phyloP scores from a whole-genome alignment of 495 filamentous ascomycete species.

The Staphylotrichum longicolle region DNA sequence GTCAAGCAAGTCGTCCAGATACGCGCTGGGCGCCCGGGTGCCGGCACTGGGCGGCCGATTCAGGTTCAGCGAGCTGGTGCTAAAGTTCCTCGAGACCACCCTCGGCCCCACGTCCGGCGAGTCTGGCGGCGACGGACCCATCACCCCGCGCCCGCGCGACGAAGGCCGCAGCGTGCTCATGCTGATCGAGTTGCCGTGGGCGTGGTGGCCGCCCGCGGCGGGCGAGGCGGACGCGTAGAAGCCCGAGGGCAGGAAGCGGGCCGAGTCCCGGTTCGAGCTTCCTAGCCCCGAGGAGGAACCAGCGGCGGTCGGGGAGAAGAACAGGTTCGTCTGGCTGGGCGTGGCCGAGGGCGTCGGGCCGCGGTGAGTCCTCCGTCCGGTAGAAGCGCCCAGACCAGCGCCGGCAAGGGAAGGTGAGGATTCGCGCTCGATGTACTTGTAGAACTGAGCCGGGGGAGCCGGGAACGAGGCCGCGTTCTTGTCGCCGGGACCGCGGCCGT shows the following conservation, averaged over 20 bases:
- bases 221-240: conserved; percentile 75
- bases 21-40: conserved; percentile 85
- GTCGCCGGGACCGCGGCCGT: conserved; percentile 30
- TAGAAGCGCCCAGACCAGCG: conserved; percentile 36
- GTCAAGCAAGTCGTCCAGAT: conserved; percentile 89
- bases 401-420: conserved; percentile 61
- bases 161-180: conserved; percentile 55
- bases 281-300: conserved; percentile 37
- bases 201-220: conserved; percentile 24
- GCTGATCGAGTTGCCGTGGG: conserved; percentile 50
- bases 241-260: conserved; percentile 81
- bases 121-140: conserved; percentile 61
- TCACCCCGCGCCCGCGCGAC: conserved; percentile 46
- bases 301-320: conserved; percentile 91
- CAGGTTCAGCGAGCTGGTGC: conserved; percentile 68
- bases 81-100: conserved; percentile 42
- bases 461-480: conserved; percentile 52
- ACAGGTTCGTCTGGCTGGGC: conserved; percentile 61
- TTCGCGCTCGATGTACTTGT: conserved; percentile 56
- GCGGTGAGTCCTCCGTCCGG: conserved; percentile 40
- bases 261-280: conserved; percentile 53
- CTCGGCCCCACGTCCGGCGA: conserved; percentile 53
- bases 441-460: conserved; percentile 52
- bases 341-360: conserved; percentile 45
- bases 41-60: conserved; percentile 55